Base-by-base conservation (phyloP, 345 rosid genomes). In the Tarenaya hassleriana region DNA sequence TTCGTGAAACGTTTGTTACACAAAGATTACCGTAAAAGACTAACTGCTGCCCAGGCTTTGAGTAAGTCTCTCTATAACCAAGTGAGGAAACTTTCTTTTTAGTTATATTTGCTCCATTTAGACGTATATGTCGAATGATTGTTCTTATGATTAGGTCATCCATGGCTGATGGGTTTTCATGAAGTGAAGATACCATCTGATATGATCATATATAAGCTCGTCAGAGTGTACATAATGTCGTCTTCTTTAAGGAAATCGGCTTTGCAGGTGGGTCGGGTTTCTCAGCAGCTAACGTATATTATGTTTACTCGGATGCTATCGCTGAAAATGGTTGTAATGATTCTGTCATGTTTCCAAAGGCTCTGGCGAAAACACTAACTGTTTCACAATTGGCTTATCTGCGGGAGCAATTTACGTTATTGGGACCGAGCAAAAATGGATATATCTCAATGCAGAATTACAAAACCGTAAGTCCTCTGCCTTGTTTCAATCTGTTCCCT, bases 31-130 rank as follows among this genome's bases (percentile, higher is more conserved):
- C 81, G 97, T 16, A 90, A 84, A 72, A 80, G 97, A 66, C 63
- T 82, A 59, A 90, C 97, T 38, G 97, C 97, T 68, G 85, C 88
- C 34, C 97, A 90, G 71, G 97, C 97, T 47, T 67, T 90, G 63
- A 73, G 97, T 90, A 78, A 78, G 96, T 24, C 2, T 76, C 50
- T 17, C 40, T 55, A 8, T 19, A 59, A 59, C 47, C 37, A 33
- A 4, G 7, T 44, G 5, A 43, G 42, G 2, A 5, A 24, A 5
- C 29, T 24, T 24, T 24, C 5, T 24, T 24, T 5, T 24, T 24
- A 24, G 5, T 24, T 24, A 24, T 24, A 24, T 49, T 56, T 21
- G 47, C 9, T 20, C 21, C 3, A 2, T 16, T 2, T 20, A 37
- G 16, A 55, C 18, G 18, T 41, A 1, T 13, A 56, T 48, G 32